Evolutionary conservation across 2,329 filamentous ascomycete genomes (phyloP).

Genomic region (Pseudogymnoascus sp.): DNA sequence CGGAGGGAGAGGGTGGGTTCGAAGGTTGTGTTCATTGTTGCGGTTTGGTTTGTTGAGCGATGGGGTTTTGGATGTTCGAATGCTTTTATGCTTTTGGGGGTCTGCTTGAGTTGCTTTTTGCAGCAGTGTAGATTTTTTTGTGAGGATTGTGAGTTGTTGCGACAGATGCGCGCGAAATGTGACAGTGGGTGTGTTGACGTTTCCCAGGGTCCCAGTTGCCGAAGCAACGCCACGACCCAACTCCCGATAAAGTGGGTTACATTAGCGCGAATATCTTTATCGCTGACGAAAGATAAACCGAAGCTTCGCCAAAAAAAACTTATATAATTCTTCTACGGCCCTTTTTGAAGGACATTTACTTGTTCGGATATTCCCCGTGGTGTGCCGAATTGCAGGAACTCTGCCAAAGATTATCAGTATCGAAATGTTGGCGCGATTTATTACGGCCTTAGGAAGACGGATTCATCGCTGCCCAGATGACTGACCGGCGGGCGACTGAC

Average conservation of each 20-base stretch:
- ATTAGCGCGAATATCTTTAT: constrained; percentile 10
- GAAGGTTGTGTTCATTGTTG: constrained; percentile 53
- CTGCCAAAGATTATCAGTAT: too few relatives aligned
- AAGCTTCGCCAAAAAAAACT: neutral
- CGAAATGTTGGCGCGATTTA: constrained; percentile 22
- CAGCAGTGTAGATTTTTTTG: neutral
- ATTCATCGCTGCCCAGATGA: constrained; percentile 38
- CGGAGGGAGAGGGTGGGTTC: constrained; percentile 57
- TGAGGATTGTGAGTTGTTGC: neutral
- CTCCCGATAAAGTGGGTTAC: neutral
- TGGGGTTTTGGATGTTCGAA: neutral
- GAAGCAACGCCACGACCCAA: neutral
- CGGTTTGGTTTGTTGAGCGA: neutral
- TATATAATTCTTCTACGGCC: neutral
- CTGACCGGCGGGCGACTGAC: constrained; percentile 40
- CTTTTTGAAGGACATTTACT: neutral
- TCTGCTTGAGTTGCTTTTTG: neutral
- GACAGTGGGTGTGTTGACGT: constrained; percentile 2
- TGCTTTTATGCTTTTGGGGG: neutral
- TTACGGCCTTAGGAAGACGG: constrained; percentile 13
- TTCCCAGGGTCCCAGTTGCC: neutral
- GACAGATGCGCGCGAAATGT: neutral
- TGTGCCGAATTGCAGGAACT: too few relatives aligned
- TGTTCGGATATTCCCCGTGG: neutral
- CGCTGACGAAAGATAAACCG: constrained; percentile 1